Evolutionary conservation across 1,139 yeast genomes (phyloP).

Genomic region (Sugiyamaella paludigena): DNA sequence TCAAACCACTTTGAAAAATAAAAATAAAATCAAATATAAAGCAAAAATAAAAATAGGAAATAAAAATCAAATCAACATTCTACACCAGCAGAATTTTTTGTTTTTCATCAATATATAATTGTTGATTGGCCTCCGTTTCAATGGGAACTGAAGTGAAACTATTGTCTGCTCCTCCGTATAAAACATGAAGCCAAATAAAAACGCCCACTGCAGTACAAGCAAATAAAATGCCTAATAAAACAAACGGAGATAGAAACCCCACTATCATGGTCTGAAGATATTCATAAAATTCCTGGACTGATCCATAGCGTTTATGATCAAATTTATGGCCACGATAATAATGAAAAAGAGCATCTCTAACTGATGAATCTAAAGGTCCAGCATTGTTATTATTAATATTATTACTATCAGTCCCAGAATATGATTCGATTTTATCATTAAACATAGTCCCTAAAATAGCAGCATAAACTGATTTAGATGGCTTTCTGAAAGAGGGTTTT

Average conservation of each 20-base stretch:
- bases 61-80: background rate
- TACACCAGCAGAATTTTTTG: slow-evolving; percentile 6
- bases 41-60: too few relatives aligned
- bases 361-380: slow-evolving; percentile 2
- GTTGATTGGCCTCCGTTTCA: background rate
- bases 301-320: slow-evolving; percentile 17
- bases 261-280: slow-evolving; percentile 23
- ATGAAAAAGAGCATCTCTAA: slow-evolving; percentile 19
- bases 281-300: slow-evolving; percentile 22
- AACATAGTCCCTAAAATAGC: background rate
- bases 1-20: background rate
- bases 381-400: background rate
- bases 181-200: slow-evolving; percentile 19
- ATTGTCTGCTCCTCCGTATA: background rate
- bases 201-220: slow-evolving; percentile 25
- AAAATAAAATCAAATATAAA: slow-evolving; percentile 5
- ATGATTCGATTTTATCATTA: background rate
- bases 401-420: background rate
- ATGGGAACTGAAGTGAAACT: too few relatives aligned
- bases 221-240: slow-evolving; percentile 23
- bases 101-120: slow-evolving; percentile 8
- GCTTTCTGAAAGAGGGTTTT: background rate
- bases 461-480: slow-evolving; percentile 3
- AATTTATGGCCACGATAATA: slow-evolving; percentile 25
- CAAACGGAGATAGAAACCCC: slow-evolving; percentile 29